Evolutionary conservation across 495 filamentous ascomycete species (phyloP).

Genomic region (Bathelium albidoporum): DNA sequence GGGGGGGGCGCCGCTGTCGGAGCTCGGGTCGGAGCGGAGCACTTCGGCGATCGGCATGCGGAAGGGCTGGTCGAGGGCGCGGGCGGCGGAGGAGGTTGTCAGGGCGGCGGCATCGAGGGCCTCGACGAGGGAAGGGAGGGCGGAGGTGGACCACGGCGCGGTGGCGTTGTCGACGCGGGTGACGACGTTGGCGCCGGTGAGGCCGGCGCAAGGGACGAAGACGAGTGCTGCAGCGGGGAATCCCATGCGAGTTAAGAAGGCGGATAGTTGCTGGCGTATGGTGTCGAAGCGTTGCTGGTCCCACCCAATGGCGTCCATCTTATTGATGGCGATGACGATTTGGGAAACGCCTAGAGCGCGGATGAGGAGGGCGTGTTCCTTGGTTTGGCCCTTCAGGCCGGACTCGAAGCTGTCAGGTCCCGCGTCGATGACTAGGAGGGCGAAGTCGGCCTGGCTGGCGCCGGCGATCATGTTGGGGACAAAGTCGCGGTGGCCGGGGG

Average conservation of each 20-base stretch:
- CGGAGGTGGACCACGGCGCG: conserved; percentile 67
- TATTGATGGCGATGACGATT: conserved; percentile 86
- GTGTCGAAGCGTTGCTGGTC: conserved; percentile 69
- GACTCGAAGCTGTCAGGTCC: conserved; percentile 82
- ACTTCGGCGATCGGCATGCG: conserved; percentile 75
- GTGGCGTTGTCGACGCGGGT: conserved; percentile 34
- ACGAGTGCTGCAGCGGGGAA: conserved; percentile 69
- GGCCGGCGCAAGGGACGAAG: conserved; percentile 82
- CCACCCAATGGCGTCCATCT: conserved; percentile 81
- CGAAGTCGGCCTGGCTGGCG: conserved; percentile 91
- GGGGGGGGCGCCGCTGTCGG: conserved; percentile 56
- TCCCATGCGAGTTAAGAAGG: conserved; percentile 70
- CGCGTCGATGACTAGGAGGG: conserved; percentile 87
- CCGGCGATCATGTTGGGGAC: conserved; percentile 99
- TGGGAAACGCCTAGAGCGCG: conserved; percentile 85
- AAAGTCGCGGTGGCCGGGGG: conserved; percentile 90
- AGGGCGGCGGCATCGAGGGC: conserved; percentile 61
- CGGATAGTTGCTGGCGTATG: conserved; percentile 70
- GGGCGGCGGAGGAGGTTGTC: conserved; percentile 49
- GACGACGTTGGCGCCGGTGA: conserved; percentile 78
- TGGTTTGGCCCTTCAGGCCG: conserved; percentile 86
- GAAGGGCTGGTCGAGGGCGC: conserved; percentile 67
- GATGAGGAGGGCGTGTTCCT: conserved; percentile 81
- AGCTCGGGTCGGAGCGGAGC: too few species aligned
- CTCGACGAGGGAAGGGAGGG: conserved; percentile 55